A percentile compares a stretch with the other conserved stretches of the same genome.
Conservation (phyloP, 2,329 filamentous ascomycete species). For the Chrysoporthe austroafricana region DNA sequence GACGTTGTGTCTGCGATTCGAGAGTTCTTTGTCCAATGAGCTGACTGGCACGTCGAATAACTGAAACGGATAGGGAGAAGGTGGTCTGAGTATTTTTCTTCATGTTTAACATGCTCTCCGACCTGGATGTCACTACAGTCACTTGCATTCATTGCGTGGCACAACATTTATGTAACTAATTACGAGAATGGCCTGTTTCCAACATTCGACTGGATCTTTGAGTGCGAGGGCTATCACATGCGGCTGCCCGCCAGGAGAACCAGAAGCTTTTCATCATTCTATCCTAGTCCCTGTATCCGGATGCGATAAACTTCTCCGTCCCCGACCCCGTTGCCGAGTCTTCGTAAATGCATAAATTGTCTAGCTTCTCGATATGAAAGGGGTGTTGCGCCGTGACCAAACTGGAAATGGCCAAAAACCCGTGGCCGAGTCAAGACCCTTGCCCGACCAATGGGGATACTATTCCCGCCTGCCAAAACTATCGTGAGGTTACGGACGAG, state of each 20-base stretch:
- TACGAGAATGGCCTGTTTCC: background rate
- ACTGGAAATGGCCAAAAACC: background rate
- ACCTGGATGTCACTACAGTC: no score
- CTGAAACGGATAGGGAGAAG: background rate
- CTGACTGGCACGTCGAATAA: background rate
- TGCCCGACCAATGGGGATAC: background rate
- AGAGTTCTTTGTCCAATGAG: slow-evolving; percentile 38
- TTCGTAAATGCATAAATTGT: background rate
- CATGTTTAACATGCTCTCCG: background rate
- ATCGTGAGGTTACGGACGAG: no score
- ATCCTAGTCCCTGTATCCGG: no score
- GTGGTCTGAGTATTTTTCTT: no score
- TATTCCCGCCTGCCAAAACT: background rate
- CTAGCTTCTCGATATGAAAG: background rate
- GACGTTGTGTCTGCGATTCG: slow-evolving; percentile 47
- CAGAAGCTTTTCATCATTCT: no score
- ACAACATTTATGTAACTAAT: no score
- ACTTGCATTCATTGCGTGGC: background rate
- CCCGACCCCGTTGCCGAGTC: no score
- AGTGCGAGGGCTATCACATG: no score
- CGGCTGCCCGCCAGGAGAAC: no score
- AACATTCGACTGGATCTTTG: background rate
- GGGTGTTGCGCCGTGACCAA: background rate
- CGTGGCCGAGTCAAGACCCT: background rate
- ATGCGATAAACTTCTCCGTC: no score